phyloP scores from a whole-genome alignment of 225 moss, liverwort and hornwort genomes.

The Pseudisothecium myosuroides region DNA sequence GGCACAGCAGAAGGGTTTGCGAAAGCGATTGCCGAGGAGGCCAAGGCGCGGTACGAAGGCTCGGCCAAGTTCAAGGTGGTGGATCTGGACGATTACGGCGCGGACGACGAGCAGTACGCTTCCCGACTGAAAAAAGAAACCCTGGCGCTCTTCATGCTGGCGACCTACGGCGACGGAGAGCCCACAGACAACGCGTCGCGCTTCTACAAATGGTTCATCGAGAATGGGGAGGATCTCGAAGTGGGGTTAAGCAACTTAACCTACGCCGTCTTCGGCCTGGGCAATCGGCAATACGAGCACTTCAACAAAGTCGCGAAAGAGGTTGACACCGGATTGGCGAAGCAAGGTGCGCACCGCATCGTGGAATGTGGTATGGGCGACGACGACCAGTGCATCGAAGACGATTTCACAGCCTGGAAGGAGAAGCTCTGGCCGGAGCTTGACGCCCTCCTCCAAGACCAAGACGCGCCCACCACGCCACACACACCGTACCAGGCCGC shows the following conservation, averaged over 20 bases:
- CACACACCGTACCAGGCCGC: slow-evolving; percentile 57
- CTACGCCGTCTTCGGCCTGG: slow-evolving; percentile 77
- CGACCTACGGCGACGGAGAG: slow-evolving; percentile 96
- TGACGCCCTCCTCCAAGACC: slow-evolving; percentile 46
- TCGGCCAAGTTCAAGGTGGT: slow-evolving; percentile 64
- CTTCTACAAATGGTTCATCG: slow-evolving; percentile 90
- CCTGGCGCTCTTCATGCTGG: slow-evolving; percentile 63
- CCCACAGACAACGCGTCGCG: slow-evolving; percentile 98
- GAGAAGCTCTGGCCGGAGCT: slow-evolving; percentile 83
- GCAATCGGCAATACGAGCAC: slow-evolving; percentile 96
- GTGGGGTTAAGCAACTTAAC: slow-evolving; percentile 39
- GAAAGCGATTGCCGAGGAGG: slow-evolving; percentile 91
- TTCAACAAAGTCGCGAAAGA: slow-evolving; percentile 59
- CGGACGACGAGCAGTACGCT: slow-evolving; percentile 68
- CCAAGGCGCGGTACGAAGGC: slow-evolving; percentile 56
- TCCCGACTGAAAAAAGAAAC: slow-evolving; percentile 56
- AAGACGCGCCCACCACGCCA: slow-evolving; percentile 22
- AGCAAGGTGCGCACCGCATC: slow-evolving; percentile 51
- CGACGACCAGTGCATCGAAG: slow-evolving; percentile 98
- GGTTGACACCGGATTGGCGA: slow-evolving; percentile 22
- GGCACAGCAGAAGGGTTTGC: slow-evolving; percentile 99
- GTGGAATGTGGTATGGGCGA: slow-evolving; percentile 69
- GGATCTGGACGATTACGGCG: slow-evolving; percentile 90
- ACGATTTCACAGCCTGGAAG: slow-evolving; percentile 91
- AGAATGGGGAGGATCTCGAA: slow-evolving; percentile 63